Evolutionary conservation across 805 yeast genomes (phyloP), one percentile per base, ranked within the genome.

Genomic region (Lachancea sp.): DNA sequence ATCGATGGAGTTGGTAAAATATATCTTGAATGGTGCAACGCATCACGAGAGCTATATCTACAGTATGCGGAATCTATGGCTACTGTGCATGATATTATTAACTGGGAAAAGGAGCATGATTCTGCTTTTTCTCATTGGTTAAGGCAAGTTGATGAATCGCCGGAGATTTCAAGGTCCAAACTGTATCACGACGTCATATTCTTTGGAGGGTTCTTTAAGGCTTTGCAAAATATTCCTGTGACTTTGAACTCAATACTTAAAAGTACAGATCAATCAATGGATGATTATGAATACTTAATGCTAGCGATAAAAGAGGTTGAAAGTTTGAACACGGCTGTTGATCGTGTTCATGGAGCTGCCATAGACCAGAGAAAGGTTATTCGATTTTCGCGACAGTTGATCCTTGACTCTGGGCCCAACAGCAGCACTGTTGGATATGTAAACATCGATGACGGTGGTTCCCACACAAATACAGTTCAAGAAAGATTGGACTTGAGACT

Each of bases 1-100:
- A 73, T 86, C 11, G 71, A 69, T 25, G 76, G 77, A 7, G 70
- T 84, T 12, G 83, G 83, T 3, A 77, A 76, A 34, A 68, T 83
- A 8, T 75, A 83, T 46, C 58, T 69, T 22, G 70, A 71, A 15
- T 86, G 95, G 95, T 68, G 80, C 2, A 63, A 64, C 21, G 69
- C 66, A 16, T 87, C 85, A 0, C 63, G 69, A 17, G 65, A 65
- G 1, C 68, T 78, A 0, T 78, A 83, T 38, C 47, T 78, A 16
- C 65, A 64, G 28, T 83, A 83, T 51, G 82, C 86, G 28, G 73
- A 72, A 28, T 65, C 73, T 5, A 69, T 78, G 62, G 83, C 82
- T 2, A 69, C 72, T 47, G 79, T 78, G 2, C 75, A 76, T 52
- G 78, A 75, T 40, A 57, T 79, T 21, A 71, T 72, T 45, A 69